phyloP scores from a whole-genome alignment of 768 basidiomycete genomes.

The Boletus rex-veris region DNA sequence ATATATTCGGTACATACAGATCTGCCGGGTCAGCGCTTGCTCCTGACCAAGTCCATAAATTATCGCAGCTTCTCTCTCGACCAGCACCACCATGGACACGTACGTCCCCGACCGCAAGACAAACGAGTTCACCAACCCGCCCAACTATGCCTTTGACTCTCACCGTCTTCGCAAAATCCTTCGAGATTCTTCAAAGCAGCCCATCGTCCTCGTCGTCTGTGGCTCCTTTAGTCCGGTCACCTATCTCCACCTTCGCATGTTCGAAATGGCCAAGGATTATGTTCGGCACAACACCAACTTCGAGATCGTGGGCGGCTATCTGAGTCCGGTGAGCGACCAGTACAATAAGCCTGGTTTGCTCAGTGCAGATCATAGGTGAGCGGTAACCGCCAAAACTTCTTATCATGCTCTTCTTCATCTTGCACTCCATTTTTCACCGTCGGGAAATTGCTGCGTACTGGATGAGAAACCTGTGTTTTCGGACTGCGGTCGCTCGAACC shows the following conservation, averaged over 20 bases:
- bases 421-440: not conserved
- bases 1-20: slow-evolving; percentile 3
- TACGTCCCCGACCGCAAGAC: slow-evolving; percentile 20
- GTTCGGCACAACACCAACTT: slow-evolving; percentile 88
- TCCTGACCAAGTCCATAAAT: slow-evolving; percentile 6
- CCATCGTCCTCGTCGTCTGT: slow-evolving; percentile 94
- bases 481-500: not conserved
- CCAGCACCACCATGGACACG: slow-evolving; percentile 25
- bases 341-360: slow-evolving; percentile 97
- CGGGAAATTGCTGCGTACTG: not conserved
- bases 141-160: slow-evolving; percentile 63
- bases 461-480: slow-evolving; percentile 5
- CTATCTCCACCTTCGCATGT: slow-evolving; percentile 98
- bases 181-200: slow-evolving; percentile 64
- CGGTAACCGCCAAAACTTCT: slow-evolving; percentile 3
- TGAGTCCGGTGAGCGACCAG: slow-evolving; percentile 92
- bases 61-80: slow-evolving; percentile 7
- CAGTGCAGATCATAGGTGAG: slow-evolving; percentile 84
- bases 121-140: slow-evolving; percentile 54
- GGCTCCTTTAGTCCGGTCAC: slow-evolving; percentile 98
- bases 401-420: not conserved
- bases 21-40: too few relatives aligned
- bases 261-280: slow-evolving; percentile 99
- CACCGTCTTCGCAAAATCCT: slow-evolving; percentile 60
- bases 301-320: slow-evolving; percentile 92